Conservation (phyloP, 2,329 filamentous ascomycete genomes). For the Bipolaris cookei region DNA sequence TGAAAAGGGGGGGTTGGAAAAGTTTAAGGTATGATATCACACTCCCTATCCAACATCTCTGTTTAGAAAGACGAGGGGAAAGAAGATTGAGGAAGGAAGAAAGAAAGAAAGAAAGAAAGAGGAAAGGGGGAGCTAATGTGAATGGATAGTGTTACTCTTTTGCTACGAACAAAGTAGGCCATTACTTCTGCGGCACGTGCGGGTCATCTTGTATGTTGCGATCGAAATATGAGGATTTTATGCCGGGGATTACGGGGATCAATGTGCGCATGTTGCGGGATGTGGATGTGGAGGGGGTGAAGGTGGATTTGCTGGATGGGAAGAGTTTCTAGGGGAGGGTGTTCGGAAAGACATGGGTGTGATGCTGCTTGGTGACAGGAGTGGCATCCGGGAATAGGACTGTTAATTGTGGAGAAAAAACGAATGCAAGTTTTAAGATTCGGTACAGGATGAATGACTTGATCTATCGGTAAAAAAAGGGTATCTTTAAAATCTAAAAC, state of each 20-base stretch:
- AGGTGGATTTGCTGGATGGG: conserved; percentile 33
- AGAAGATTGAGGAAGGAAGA: background rate
- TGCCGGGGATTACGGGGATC: conserved; percentile 16
- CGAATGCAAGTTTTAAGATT: background rate
- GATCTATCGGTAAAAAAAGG: conserved; percentile 5
- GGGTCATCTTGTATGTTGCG: conserved; percentile 35
- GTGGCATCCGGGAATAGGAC: too few species aligned
- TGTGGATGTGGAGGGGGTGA: conserved; percentile 37
- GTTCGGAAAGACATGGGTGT: too few species aligned
- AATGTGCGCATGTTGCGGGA: conserved; percentile 28
- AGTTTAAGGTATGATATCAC: background rate
- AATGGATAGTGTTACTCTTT: conserved; percentile 35
- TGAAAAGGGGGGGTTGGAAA: background rate
- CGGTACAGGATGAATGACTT: background rate
- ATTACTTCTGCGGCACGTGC: conserved; percentile 43
- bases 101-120: background rate
- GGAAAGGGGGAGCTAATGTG: background rate
- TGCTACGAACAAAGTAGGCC: conserved; percentile 21
- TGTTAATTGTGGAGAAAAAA: background rate
- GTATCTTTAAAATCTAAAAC: conserved; percentile 20
- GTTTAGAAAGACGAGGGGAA: background rate
- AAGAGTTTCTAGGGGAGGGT: conserved; percentile 19
- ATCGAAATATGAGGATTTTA: conserved; percentile 23
- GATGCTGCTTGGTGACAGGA: too few species aligned
- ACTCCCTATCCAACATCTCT: background rate